Evolutionary conservation across 768 basidiomycete species (phyloP), one percentile per base, ranked within the genome.

Genomic region (Tephrocybe rancida): DNA sequence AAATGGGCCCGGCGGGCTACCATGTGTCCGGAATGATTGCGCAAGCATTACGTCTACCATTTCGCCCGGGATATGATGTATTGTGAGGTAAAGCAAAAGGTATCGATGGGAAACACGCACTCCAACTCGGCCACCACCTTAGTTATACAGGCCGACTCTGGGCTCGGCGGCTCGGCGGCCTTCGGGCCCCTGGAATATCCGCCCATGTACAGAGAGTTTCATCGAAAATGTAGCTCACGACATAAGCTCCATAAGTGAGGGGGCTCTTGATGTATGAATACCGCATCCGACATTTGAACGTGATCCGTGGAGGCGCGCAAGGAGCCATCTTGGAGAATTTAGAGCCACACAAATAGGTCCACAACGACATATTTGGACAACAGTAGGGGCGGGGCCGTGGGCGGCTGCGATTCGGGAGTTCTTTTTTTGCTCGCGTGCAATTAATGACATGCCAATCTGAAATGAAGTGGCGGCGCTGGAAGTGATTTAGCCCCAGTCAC

Each of bases 291-390:
- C 42, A 52, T 53, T 21, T 9, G 13, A 16, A 13, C 11, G 47
- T 51, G 50, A 55, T 55, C 53, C 54, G 49, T 54, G 48, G 50
- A 50, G 49, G 29, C 44, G 27, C n/a, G 26, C 14, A 30, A 30
- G 16, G 13, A 21, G 8, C n/a, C 16, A 45, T 46, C 30, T 39
- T 42, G 42, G 35, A 19, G 37, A 50, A 32, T 55, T 43, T 48
- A 53, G 48, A 44, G 57, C 47, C 21, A 48, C 26, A 44, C 35
- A 27, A 38, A 35, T n/a, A 3, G 25, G 35, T 45, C 55, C 19
- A 30, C 26, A 41, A 21, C 22, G 46, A 42, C 34, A 43, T n/a
- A 27, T 21, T 16, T 22, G 47, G 34, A 54, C n/a, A 16, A 29
- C 30, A 24, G 38, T n/a, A 13, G 21, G 21, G 44, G 16, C 19